phyloP scores from a whole-genome alignment of 345 rosid genomes.

The Ricinus communis region DNA sequence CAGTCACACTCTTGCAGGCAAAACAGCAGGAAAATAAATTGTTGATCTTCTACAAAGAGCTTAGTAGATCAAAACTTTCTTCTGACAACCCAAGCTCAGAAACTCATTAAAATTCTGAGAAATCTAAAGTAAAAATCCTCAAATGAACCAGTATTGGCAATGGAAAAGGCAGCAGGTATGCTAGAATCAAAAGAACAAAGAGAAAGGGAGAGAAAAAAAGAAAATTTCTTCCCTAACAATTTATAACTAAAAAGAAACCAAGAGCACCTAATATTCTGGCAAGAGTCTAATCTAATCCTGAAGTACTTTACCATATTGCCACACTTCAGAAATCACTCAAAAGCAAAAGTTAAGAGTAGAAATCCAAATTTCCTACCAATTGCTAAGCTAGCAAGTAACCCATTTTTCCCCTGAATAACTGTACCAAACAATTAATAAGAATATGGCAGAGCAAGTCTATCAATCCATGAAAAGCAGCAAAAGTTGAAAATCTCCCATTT shows the following conservation, averaged over 20 bases:
- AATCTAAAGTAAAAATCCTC: not conserved
- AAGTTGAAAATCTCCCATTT: conserved; percentile 8
- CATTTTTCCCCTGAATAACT: no score
- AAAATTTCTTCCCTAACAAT: conserved; percentile 19
- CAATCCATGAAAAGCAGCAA: conserved; percentile 17
- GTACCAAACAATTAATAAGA: conserved; percentile 24
- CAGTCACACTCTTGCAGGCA: no score
- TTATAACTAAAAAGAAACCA: conserved; percentile 18
- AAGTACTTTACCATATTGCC: not conserved
- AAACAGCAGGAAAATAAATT: conserved; percentile 1
- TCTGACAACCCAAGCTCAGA: not conserved
- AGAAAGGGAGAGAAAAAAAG: conserved; percentile 4
- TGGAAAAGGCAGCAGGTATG: not conserved
- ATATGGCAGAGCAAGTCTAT: conserved; percentile 1
- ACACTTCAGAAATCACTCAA: conserved; percentile 32
- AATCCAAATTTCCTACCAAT: conserved; percentile 15
- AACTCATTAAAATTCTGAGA: not conserved
- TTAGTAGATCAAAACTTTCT: not conserved
- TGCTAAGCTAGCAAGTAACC: no score
- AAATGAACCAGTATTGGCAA: conserved; percentile 8
- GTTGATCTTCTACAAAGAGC: conserved; percentile 5
- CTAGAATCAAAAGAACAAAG: not conserved
- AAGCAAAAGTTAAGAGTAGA: conserved; percentile 14
- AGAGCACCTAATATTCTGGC: conserved; percentile 23
- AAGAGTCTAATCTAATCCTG: not conserved